phyloP scores from a whole-genome alignment of 192 early-diverging fungal species.

The Linderina pennispora region DNA sequence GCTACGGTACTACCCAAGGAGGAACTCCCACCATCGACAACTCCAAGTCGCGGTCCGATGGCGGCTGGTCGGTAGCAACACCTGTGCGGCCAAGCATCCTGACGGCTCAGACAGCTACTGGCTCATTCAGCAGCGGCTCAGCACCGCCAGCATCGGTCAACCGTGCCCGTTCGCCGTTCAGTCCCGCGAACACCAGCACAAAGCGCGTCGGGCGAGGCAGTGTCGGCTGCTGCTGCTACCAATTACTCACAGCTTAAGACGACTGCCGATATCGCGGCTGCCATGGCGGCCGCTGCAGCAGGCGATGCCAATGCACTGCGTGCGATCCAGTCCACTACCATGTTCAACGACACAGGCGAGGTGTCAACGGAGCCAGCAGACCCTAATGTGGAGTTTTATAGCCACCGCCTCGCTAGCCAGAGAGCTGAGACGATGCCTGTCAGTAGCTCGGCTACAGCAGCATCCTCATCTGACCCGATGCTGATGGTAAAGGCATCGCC shows the following conservation, averaged over 20 bases:
- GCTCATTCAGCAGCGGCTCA: neutral
- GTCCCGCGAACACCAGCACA: too few relatives aligned
- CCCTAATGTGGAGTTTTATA: conserved; percentile 9
- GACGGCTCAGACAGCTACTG: neutral
- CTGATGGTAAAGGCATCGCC: neutral
- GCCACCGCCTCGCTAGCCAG: neutral
- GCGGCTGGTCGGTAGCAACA: conserved; percentile 34
- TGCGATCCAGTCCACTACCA: conserved; percentile 29
- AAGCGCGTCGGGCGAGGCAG: too few relatives aligned
- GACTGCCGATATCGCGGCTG: conserved; percentile 29
- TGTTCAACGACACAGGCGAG: conserved; percentile 27
- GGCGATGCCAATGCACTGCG: conserved; percentile 37
- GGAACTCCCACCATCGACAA: neutral
- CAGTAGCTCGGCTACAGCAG: neutral
- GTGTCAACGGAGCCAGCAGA: conserved; percentile 24
- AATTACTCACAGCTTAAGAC: conserved; percentile 23
- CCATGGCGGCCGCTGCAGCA: conserved; percentile 38
- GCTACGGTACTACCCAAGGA: conserved; percentile 6
- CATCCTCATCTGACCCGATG: neutral
- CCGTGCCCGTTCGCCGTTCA: conserved; percentile 2
- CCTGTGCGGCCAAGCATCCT: conserved; percentile 17
- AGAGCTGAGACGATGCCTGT: neutral
- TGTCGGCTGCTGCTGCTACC: too few relatives aligned
- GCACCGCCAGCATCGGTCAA: neutral
- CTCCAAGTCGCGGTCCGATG: neutral